Evolutionary conservation across 495 filamentous ascomycete species (phyloP).

Genomic region (Saxophila tyrrhenica): DNA sequence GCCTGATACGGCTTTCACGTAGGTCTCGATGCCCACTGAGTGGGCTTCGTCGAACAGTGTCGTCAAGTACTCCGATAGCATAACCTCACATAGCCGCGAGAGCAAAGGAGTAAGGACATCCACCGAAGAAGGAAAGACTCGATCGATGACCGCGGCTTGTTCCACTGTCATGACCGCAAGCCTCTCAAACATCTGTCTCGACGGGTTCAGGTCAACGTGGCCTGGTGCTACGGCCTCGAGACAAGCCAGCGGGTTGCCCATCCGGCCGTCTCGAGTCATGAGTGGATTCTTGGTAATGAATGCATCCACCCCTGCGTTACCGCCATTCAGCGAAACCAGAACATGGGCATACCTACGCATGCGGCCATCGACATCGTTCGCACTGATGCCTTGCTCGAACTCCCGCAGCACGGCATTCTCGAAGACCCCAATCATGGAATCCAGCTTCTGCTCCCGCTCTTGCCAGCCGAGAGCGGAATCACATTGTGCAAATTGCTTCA

Average conservation of each 20-base stretch:
- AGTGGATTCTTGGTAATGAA: constrained; percentile 84
- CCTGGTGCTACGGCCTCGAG: constrained; percentile 47
- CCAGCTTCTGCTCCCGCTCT: constrained; percentile 56
- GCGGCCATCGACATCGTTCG: constrained; percentile 75
- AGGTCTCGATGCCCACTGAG: constrained; percentile 58
- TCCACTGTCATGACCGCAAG: constrained; percentile 68
- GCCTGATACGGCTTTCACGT: constrained; percentile 75
- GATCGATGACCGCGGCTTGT: constrained; percentile 69
- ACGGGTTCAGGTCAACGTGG: constrained; percentile 61
- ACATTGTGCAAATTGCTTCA: constrained; percentile 64
- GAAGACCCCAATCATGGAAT: constrained; percentile 68
- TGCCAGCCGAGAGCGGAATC: constrained; percentile 67
- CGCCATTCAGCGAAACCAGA: constrained; percentile 70
- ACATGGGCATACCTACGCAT: constrained; percentile 87
- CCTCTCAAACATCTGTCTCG: constrained; percentile 66
- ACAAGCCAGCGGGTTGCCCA: constrained; percentile 74
- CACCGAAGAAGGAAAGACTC: constrained; percentile 68
- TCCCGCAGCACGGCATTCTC: constrained; percentile 82
- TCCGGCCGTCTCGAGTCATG: constrained; percentile 55
- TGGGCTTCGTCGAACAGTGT: constrained; percentile 84
- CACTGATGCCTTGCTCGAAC: constrained; percentile 80
- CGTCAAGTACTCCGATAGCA: constrained; percentile 77
- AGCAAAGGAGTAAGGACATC: constrained; percentile 67
- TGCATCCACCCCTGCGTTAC: constrained; percentile 61
- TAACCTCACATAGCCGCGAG: constrained; percentile 70